Percentiles rank a stretch among this genome's conserved stretches.
phyloP scores from a whole-genome alignment of 495 filamentous ascomycete species.

The Cercophora scortea region DNA sequence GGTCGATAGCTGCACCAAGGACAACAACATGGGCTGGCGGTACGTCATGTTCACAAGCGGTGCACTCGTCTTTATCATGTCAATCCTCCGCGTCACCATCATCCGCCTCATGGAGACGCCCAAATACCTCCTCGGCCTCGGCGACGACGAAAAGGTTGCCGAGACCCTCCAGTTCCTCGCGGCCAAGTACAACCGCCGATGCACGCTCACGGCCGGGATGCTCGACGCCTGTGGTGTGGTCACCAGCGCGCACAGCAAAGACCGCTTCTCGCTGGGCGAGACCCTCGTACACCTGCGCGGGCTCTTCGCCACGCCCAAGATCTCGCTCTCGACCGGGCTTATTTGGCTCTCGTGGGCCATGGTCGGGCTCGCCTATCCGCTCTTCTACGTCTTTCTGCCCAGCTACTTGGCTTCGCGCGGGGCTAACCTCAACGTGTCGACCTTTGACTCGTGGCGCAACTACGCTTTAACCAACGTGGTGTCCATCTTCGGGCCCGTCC shows the following conservation, averaged over 20 bases:
- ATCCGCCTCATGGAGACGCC: conserved; percentile 64
- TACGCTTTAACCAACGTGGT: conserved; percentile 60
- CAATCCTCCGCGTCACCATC: conserved; percentile 56
- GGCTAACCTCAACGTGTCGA: conserved; percentile 25
- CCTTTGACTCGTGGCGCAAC: conserved; percentile 61
- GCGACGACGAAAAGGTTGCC: conserved; percentile 55
- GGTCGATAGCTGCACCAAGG: conserved; percentile 48
- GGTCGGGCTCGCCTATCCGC: conserved; percentile 60
- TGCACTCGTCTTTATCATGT: conserved; percentile 59
- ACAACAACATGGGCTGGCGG: conserved; percentile 74
- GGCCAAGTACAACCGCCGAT: conserved; percentile 52
- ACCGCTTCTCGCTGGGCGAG: conserved; percentile 42
- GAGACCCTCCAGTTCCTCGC: conserved; percentile 54
- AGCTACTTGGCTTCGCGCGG: conserved; percentile 34
- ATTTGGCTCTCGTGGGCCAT: conserved; percentile 67
- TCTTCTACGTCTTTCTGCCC: conserved; percentile 63
- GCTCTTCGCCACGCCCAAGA: conserved; percentile 53
- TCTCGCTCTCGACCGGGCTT: conserved; percentile 52
- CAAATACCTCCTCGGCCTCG: conserved; percentile 60
- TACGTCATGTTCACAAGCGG: conserved; percentile 64
- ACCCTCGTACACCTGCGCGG: conserved; percentile 50
- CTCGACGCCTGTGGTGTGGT: conserved; percentile 46
- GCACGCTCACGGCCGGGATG: conserved; percentile 53
- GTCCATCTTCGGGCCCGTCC: conserved; percentile 55
- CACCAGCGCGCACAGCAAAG: conserved; percentile 28